Percentiles rank a stretch among this genome's conserved stretches.
These are phyloP conservation scores for Pilaira anomala DNA, from an alignment of 192 early-diverging fungal species.

Conservation along the genomic window DNA sequence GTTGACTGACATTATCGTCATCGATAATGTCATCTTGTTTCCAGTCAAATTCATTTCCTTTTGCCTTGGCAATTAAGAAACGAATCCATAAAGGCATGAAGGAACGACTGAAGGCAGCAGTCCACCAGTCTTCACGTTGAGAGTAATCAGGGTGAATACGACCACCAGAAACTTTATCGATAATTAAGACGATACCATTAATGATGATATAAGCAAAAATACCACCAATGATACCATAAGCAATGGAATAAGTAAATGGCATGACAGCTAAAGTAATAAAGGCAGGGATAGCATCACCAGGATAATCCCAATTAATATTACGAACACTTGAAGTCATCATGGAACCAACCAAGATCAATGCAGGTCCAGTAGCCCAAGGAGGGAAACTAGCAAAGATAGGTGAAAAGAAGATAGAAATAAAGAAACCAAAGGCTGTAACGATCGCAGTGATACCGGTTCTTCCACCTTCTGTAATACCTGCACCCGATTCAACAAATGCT, in stretches of 20 bases:
- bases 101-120: slow-evolving; percentile 16
- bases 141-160: slow-evolving; percentile 43
- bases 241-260: slow-evolving; percentile 66
- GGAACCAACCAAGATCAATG: slow-evolving; percentile 72
- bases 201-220: slow-evolving; percentile 66
- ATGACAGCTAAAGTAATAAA: slow-evolving; percentile 76
- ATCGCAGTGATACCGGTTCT: slow-evolving; percentile 74
- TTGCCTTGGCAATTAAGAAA: slow-evolving; percentile 16
- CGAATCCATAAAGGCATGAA: slow-evolving; percentile 26
- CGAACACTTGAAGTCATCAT: slow-evolving; percentile 72
- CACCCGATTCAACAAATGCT: slow-evolving; percentile 78
- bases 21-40: slow-evolving; percentile 2
- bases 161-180: slow-evolving; percentile 55
- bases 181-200: slow-evolving; percentile 54
- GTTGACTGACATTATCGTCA: not conserved
- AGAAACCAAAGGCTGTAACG: slow-evolving; percentile 63
- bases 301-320: slow-evolving; percentile 76
- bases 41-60: slow-evolving; percentile 17
- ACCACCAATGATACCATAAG: slow-evolving; percentile 73
- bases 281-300: slow-evolving; percentile 72
- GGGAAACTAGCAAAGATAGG: slow-evolving; percentile 83
- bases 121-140: slow-evolving; percentile 28
- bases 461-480: slow-evolving; percentile 80
- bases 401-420: slow-evolving; percentile 76
- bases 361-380: slow-evolving; percentile 81